Evolutionary conservation across 441 rosid genomes (phyloP), one percentile per base, ranked within the genome.

Genomic region (Erodium texanum): DNA sequence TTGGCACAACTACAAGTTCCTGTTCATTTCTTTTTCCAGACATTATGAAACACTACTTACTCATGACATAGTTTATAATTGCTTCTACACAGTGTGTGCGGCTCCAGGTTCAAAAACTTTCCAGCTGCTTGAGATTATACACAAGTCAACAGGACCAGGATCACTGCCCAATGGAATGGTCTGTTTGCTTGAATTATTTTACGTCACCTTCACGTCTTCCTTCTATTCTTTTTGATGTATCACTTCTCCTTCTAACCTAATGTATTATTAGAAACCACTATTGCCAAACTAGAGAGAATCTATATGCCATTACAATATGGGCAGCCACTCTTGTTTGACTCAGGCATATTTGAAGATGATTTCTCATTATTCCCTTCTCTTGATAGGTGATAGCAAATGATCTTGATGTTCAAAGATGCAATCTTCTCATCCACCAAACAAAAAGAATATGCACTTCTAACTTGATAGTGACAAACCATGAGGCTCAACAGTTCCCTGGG

Each of bases 21-120:
- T 52, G 9, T 38, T 38, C 11, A n/a, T 16, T n/a, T n/a, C 1
- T 38, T 52, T 22, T 16, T 52, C 22, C 20, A 1, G 59, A n/a
- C 22, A 18, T 52, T 19, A 32, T 65, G 9, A 34, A 29, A 19
- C 43, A 69, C 52, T 3, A 38, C 9, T 38, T 3, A 38, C 9
- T 38, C 45, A 10, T 36, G 24, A 41, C 16, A 8, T 38, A 38
- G 6, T 5, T 59, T 41, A 62, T 68, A 38, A 69, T 74, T 62
- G 48, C 18, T 73, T 71, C 36, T 73, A 27, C 29, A 77, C 79
- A 94, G 99, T 92, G 96, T 94, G 97, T 77, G 98, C 98, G 67
- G 99, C 97, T 50, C 99, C 98, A 16, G 98, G 99, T 68, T 92
- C 98, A 72, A 94, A 94, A 81, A 92, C 98, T 63, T 94, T 92